Percentiles rank a stretch among this genome's conserved stretches.
These are phyloP conservation scores for Lasiodiplodia sp. DNA, from an alignment of 2,329 filamentous ascomycete genomes.

Conservation along the genomic window DNA sequence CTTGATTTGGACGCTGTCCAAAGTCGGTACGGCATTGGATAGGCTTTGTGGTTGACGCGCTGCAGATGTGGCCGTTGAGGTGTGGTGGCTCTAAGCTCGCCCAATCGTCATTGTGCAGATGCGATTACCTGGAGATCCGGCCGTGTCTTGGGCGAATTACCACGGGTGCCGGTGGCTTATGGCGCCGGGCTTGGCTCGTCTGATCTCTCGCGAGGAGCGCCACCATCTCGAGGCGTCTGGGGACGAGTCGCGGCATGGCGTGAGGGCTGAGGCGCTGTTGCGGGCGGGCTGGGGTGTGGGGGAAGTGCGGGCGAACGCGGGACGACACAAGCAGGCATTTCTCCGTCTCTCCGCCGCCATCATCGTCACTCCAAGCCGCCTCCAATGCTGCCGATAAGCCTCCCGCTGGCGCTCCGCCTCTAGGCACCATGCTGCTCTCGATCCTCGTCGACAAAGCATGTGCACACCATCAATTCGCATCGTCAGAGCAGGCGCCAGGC, in stretches of 20 bases:
- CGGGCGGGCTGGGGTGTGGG: constrained; percentile 12
- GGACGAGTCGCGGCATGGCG: constrained; percentile 6
- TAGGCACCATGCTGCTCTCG: constrained; percentile 29
- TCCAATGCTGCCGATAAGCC: constrained; percentile 28
- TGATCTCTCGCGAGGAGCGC: neutral
- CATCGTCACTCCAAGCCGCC: constrained; percentile 23
- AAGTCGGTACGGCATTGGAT: too few species aligned
- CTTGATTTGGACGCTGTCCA: neutral
- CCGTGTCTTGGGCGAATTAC: neutral
- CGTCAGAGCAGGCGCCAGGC: constrained; percentile 38
- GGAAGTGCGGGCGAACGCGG: constrained; percentile 8
- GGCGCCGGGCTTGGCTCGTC: neutral
- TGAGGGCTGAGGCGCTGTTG: constrained; percentile 8
- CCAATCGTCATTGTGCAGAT: constrained; percentile 26
- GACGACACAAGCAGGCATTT: constrained; percentile 22
- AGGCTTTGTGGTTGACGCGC: neutral
- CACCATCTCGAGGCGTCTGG: neutral
- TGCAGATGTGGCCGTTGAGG: neutral
- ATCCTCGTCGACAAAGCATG: constrained; percentile 40
- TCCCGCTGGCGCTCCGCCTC: constrained; percentile 23
- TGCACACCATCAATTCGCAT: constrained; percentile 45
- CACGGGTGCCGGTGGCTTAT: too few species aligned
- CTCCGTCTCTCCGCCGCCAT: constrained; percentile 25
- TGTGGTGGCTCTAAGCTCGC: constrained; percentile 15
- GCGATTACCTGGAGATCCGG: neutral